Conservation (phyloP, 768 basidiomycete genomes). For the Gelatoporia subvermispora region DNA sequence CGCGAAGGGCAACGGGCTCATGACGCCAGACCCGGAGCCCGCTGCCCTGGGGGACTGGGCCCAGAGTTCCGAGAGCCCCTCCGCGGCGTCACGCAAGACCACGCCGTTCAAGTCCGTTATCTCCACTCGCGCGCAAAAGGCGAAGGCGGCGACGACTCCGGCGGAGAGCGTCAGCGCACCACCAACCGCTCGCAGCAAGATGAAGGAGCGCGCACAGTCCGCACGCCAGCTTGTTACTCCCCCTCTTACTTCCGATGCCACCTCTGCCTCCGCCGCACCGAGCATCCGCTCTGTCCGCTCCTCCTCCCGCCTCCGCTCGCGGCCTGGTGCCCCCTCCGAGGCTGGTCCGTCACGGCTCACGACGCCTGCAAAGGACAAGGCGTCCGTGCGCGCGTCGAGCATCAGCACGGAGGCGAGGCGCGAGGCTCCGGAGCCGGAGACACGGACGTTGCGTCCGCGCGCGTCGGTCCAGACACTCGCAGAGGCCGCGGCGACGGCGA, state of each 20-base stretch:
- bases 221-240: conserved; percentile 40
- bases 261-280: conserved; percentile 30
- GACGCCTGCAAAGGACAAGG: conserved; percentile 13
- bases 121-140: conserved; percentile 54
- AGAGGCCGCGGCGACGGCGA: conserved; percentile 9
- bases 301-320: conserved; percentile 18
- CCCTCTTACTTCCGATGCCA: conserved; percentile 38
- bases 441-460: conserved; percentile 17
- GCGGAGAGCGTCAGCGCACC: conserved; percentile 13
- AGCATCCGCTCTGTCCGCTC: conserved; percentile 18
- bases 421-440: conserved; percentile 18
- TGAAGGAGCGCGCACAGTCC: conserved; percentile 2
- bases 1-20: conserved; percentile 16
- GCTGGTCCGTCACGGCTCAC: conserved; percentile 3
- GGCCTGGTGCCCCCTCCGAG: conserved; percentile 17
- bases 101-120: conserved; percentile 50
- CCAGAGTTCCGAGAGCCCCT: conserved; percentile 2
- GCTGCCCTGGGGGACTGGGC: neutral
- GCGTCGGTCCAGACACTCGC: conserved; percentile 5
- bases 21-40: conserved; percentile 25
- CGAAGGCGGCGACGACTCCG: conserved; percentile 26
- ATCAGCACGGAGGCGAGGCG: conserved; percentile 11
- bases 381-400: conserved; percentile 3
- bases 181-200: neutral
- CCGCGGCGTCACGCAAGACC: conserved; percentile 5